Conservation (phyloP, 2,329 filamentous ascomycete species). For the Fusarium kyushuense region DNA sequence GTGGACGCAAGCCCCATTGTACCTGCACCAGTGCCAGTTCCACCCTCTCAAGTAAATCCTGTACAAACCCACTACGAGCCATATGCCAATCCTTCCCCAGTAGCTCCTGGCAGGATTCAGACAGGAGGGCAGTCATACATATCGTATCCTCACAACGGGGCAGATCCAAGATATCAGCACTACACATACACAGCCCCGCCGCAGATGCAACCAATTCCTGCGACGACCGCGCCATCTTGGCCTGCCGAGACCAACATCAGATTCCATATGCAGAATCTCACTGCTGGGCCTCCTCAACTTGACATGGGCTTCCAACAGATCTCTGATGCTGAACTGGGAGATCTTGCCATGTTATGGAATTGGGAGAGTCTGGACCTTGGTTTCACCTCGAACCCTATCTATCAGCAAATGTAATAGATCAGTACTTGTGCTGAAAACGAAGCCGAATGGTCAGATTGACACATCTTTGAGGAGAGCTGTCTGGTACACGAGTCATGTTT, state of each 20-base stretch:
- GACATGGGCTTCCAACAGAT: slow-evolving; percentile 22
- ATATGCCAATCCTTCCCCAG: not conserved
- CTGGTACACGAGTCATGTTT: not conserved
- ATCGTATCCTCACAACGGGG: not conserved
- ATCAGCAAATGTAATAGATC: not conserved
- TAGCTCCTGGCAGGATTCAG: not conserved
- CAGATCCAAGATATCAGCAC: not conserved
- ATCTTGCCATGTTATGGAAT: slow-evolving; percentile 31
- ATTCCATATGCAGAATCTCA: not conserved
- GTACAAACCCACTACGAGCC: not conserved
- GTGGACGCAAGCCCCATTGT: not conserved
- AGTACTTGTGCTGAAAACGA: accelerated
- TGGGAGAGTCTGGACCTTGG: slow-evolving; percentile 29
- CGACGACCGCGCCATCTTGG: not conserved
- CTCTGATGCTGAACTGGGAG: slow-evolving; percentile 21
- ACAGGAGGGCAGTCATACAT: not conserved
- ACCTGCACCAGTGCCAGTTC: not conserved
- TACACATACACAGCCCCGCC: not conserved
- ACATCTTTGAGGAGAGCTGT: not conserved
- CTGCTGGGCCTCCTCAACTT: not conserved
- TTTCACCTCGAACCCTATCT: slow-evolving; percentile 22
- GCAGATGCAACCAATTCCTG: not conserved
- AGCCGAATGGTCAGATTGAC: not conserved
- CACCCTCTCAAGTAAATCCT: not conserved
- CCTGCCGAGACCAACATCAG: not conserved